phyloP scores from a whole-genome alignment of 345 rosid species.

The Kandelia obovata region DNA sequence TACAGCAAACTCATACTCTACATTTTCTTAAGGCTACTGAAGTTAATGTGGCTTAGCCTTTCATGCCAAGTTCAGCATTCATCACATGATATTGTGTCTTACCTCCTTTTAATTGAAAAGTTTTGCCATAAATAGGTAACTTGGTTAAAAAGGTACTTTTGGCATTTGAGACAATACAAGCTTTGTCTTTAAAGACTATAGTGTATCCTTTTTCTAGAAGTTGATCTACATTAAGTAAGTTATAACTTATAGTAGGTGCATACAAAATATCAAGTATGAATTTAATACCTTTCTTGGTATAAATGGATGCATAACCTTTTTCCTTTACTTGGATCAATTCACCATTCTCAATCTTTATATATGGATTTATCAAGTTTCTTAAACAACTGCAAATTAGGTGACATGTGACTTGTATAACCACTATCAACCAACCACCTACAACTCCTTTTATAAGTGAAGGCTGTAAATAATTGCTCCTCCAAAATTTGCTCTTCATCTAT shows the following conservation, averaged over 20 bases:
- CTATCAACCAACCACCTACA: background rate
- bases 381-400: background rate
- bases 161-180: background rate
- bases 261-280: background rate
- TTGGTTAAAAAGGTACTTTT: background rate
- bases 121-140: too few relatives aligned
- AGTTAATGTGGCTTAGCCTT: too few relatives aligned
- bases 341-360: background rate
- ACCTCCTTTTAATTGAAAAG: too few relatives aligned
- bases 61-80: too few relatives aligned
- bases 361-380: background rate
- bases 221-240: background rate
- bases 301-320: background rate
- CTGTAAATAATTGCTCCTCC: background rate
- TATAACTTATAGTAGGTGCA: background rate
- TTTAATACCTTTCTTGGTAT: background rate
- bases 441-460: background rate
- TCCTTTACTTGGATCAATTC: background rate
- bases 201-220: background rate
- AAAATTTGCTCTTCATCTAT: background rate
- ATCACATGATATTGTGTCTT: too few relatives aligned
- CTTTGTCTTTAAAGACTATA: background rate
- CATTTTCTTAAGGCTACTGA: too few relatives aligned
- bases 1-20: too few relatives aligned
- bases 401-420: background rate